Evolutionary conservation across 495 filamentous ascomycete genomes (phyloP), one percentile per base, ranked within the genome.

Genomic region (Evansstolkia leycettana): DNA sequence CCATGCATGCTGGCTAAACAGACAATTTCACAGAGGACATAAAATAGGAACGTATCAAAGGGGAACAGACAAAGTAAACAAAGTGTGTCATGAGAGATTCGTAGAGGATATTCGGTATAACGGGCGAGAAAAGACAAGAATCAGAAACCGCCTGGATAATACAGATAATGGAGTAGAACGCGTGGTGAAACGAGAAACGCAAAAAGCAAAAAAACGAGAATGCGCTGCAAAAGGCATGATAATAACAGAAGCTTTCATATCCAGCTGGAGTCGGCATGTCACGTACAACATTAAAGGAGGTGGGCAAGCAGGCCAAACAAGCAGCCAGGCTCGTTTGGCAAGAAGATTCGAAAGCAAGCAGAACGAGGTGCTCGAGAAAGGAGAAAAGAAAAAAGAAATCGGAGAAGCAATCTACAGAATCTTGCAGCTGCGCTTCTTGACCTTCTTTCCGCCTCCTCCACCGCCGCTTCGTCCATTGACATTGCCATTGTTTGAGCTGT

Each of bases 381-480:
- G 33, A 42, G 44, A 28, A 40, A 31, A 42, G 38, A 43, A 23
- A 36, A 42, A 39, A 45, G 38, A 17, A 18, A 30, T 29, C n/a
- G 13, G 15, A 24, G 33, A 28, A 39, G 37, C 34, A 30, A 36
- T 45, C 73, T 66, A 87, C 50, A 85, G 59, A 47, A 84, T 75
- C 54, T 70, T 77, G 69, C 82, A 85, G 39, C 63, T 69, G 38
- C 75, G 67, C 67, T 76, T 83, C 73, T 84, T 90, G 46, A 63
- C 37, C 48, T 65, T 65, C 55, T 62, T 56, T 26, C 50, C 42
- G 1, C 32, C 32, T 12, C 32, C 31, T 17, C 41, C 40, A 10
- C 43, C 40, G 29, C 31, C 35, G 37, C 20, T 38, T 42, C 36
- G 28, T 39, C 27, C 47, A 28, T 31, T 11, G 29, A 33, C 35